A percentile compares a stretch with the other conserved stretches of the same genome.
These are phyloP conservation scores for Durio zibethinus DNA, from an alignment of 345 rosid species.

Conservation along the genomic window DNA sequence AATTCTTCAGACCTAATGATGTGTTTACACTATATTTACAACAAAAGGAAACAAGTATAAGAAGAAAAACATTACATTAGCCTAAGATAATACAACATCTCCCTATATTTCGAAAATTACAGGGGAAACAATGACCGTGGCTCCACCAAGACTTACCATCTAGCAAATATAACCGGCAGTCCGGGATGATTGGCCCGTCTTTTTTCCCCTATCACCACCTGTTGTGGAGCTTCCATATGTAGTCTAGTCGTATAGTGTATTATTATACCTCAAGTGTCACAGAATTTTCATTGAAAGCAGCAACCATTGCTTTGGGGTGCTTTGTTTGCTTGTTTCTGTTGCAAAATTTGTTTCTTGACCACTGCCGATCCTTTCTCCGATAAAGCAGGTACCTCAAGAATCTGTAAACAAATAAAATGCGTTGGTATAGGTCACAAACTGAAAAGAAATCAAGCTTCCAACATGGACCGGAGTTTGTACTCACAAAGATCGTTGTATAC, in stretches of 20 bases:
- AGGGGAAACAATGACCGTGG: background rate
- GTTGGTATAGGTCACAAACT: slow-evolving; percentile 4
- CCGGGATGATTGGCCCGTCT: background rate
- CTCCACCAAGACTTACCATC: background rate
- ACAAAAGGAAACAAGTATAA: background rate
- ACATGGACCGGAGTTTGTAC: background rate
- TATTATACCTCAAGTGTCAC: background rate
- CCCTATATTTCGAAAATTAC: background rate
- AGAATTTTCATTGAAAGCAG: slow-evolving; percentile 35
- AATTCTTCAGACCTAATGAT: background rate
- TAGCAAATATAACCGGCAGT: too few species aligned
- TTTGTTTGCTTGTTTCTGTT: slow-evolving; percentile 37
- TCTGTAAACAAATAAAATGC: slow-evolving; percentile 31
- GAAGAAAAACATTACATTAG: background rate
- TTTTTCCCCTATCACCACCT: background rate
- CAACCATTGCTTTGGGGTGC: slow-evolving; percentile 41
- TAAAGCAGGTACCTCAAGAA: slow-evolving; percentile 71
- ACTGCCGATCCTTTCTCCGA: slow-evolving; percentile 69
- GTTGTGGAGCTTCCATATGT: background rate
- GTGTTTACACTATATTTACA: background rate
- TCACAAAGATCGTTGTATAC: background rate
- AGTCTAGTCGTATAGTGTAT: background rate
- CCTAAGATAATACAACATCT: background rate
- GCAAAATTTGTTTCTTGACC: slow-evolving; percentile 47
- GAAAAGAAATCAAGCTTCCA: background rate